phyloP scores from a whole-genome alignment of 768 basidiomycete genomes.

The Dioszegia hungarica region DNA sequence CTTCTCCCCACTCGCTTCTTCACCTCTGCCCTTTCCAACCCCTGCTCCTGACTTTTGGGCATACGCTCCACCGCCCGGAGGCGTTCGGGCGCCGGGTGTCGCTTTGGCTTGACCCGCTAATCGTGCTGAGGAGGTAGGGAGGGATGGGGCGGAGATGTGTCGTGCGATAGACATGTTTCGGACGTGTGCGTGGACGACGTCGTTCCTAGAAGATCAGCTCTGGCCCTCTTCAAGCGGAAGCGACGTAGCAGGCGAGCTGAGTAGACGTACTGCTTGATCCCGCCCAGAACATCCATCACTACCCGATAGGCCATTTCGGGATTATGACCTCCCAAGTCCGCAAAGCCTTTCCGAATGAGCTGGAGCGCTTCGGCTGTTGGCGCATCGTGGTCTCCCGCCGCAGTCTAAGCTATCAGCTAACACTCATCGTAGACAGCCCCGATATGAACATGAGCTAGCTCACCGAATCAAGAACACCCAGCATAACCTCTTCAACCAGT shows the following conservation, averaged over 20 bases:
- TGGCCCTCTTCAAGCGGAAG: neutral
- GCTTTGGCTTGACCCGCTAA: neutral
- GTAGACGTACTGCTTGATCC: constrained; percentile 76
- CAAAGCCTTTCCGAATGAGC: constrained; percentile 75
- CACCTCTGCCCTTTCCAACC: neutral
- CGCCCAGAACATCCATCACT: constrained; percentile 80
- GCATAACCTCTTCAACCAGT: constrained; percentile 76
- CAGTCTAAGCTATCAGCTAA: constrained; percentile 21
- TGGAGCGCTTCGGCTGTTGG: constrained; percentile 29
- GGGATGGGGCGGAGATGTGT: neutral
- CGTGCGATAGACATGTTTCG: constrained; percentile 58
- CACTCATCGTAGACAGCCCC: too few relatives aligned
- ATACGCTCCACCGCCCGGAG: neutral
- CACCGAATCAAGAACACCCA: constrained; percentile 73
- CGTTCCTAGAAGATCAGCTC: constrained; percentile 56
- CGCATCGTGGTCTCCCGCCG: constrained; percentile 31
- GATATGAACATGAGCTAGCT: too few relatives aligned
- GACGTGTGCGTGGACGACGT: constrained; percentile 72
- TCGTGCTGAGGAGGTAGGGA: neutral
- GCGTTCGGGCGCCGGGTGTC: neutral
- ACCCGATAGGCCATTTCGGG: constrained; percentile 80
- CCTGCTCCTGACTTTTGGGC: neutral
- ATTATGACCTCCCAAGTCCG: constrained; percentile 75
- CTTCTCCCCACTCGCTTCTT: constrained; percentile 6
- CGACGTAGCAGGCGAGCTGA: neutral